phyloP scores from a whole-genome alignment of 345 rosid species.

The Gossypium stocksii region DNA sequence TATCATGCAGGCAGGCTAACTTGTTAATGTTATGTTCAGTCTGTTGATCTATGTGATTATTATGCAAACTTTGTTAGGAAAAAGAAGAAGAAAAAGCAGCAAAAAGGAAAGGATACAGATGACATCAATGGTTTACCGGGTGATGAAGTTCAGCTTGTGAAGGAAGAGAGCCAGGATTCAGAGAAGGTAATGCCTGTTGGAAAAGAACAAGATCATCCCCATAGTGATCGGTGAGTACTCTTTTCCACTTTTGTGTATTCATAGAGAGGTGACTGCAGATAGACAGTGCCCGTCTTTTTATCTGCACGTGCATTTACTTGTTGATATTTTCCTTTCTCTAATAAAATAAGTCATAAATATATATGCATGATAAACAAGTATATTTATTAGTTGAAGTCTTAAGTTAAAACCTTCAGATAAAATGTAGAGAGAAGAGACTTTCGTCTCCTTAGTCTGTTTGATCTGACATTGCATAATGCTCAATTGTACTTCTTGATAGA shows the following conservation, averaged over 20 bases:
- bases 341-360: neutral
- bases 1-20: neutral
- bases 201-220: slow-evolving; percentile 14
- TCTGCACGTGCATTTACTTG: neutral
- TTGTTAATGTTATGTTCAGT: neutral
- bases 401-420: neutral
- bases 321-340: neutral
- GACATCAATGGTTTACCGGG: slow-evolving; percentile 15
- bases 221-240: slow-evolving; percentile 37
- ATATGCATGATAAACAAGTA: neutral
- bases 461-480: neutral
- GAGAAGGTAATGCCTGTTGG: slow-evolving; percentile 28
- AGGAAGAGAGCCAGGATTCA: slow-evolving; percentile 27
- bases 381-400: neutral
- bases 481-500: neutral
- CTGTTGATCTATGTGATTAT: slow-evolving; percentile 15
- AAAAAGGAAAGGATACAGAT: slow-evolving; percentile 37
- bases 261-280: neutral
- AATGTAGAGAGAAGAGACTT: neutral
- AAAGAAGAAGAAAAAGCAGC: slow-evolving; percentile 49
- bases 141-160: slow-evolving; percentile 29
- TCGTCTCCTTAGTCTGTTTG: neutral
- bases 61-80: slow-evolving; percentile 36
- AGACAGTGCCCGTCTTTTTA: neutral
- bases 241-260: slow-evolving; percentile 2